A percentile compares a stretch with the other conserved stretches of the same genome.
Conservation (phyloP, 169 alveolate species). For the Cardiosporidium cionae region DNA sequence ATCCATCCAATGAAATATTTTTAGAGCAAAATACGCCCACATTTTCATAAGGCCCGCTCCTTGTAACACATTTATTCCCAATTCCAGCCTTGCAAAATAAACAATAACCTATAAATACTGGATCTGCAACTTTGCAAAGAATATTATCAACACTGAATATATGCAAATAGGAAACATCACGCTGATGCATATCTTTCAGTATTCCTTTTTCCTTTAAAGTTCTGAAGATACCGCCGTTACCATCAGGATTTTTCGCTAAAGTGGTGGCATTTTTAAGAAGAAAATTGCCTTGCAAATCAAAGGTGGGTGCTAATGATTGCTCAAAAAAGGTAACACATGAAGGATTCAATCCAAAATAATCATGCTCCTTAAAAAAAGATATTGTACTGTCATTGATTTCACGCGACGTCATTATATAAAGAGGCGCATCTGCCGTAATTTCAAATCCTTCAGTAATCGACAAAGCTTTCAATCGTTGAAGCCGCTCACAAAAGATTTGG, state of each 20-base stretch:
- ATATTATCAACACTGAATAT: conserved; percentile 66
- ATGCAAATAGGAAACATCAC: conserved; percentile 43
- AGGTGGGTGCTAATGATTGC: conserved; percentile 63
- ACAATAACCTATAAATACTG: too few species aligned
- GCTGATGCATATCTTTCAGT: conserved; percentile 44
- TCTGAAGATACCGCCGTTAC: conserved; percentile 73
- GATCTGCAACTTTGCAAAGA: conserved; percentile 66
- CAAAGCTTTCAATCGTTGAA: conserved; percentile 41
- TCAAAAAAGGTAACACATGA: conserved; percentile 43
- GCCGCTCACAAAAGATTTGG: conserved; percentile 57
- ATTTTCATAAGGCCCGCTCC: conserved; percentile 23
- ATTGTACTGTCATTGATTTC: conserved; percentile 41
- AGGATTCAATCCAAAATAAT: conserved; percentile 52
- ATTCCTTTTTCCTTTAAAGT: conserved; percentile 44
- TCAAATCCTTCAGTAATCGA: too few species aligned
- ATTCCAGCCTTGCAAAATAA: too few species aligned
- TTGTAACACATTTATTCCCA: conserved; percentile 40
- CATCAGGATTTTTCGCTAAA: conserved; percentile 62
- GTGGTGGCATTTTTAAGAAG: conserved; percentile 28
- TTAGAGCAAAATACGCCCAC: conserved; percentile 20
- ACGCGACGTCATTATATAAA: conserved; percentile 67
- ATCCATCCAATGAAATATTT: too few species aligned
- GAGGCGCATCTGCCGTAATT: too few species aligned
- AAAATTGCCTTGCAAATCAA: conserved; percentile 56
- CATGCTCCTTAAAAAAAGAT: conserved; percentile 50